Evolutionary conservation across 1,284 basidiomycete species (phyloP), one percentile per base, ranked within the genome.

Genomic region (Boletus austroedulis): DNA sequence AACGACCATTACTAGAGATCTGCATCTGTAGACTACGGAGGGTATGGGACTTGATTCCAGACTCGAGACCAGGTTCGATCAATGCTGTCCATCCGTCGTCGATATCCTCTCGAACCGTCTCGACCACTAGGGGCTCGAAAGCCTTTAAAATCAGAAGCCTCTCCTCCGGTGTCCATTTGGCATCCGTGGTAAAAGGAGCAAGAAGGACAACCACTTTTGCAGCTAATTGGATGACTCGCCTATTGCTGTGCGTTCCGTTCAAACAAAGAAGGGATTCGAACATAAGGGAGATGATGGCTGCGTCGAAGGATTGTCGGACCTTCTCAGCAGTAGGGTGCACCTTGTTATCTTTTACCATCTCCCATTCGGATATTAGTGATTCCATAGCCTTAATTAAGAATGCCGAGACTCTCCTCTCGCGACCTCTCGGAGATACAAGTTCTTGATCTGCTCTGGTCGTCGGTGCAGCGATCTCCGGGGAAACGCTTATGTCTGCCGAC

Each of bases 241-340:
- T 75, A 62, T 85, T 85, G 9, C 78, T 74, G 31, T 79, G 76
- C 3, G 80, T 82, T 8, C 88, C 87, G 57, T 91, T 90, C 55
- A 83, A 64, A 11, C 80, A 69, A 9, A 94, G 80, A 0, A 84
- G 67, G 1, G 82, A 82, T 69, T 94, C 89, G 64, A 90, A 94
- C 23, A 77, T 75, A 1, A 95, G 72, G 1, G 84, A 80, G 0
- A 80, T 74, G 5, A 92, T 77, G 2, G 85, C 81, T 19, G 89
- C 73, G 66, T 95, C 92, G 41, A 95, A 67, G 5, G 82, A 78
- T 34, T 81, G 79, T 15, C 90, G 84, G 5, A 86, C 78, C 45
- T 77, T 80, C 66, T 91, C 89, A 0, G 83, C 81, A 2, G 82
- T 80, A 29, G 81, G 75, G 53, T 78, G 75, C 15, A 62, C 64